These are phyloP conservation scores for Hordeum marinum DNA, from an alignment of 176 grass and related monocot species.

Conservation along the genomic window DNA sequence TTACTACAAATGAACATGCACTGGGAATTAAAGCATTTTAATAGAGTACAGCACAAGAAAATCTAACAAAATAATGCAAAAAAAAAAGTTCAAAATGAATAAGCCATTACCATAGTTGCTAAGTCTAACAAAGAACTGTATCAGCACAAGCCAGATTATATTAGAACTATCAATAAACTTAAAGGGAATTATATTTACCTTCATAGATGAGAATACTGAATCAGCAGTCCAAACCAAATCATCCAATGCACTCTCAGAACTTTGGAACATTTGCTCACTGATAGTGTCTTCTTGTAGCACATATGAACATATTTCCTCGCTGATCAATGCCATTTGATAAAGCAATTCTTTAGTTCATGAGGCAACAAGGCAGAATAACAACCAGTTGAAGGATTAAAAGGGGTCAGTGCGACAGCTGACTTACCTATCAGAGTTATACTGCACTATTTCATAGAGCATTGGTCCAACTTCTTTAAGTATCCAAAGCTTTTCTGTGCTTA, in stretches of 20 bases:
- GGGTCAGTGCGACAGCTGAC: conserved; percentile 26
- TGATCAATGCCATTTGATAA: conserved; percentile 20
- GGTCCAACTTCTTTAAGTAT: conserved; percentile 87
- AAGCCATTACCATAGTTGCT: not conserved
- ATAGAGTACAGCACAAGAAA: conserved; percentile 11
- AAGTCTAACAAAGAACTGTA: conserved; percentile 19
- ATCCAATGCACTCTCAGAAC: conserved; percentile 76
- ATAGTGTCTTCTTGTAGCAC: conserved; percentile 93
- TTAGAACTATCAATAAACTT: not conserved
- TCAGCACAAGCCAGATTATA: not conserved
- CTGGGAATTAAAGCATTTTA: not conserved
- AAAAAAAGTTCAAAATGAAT: conserved; percentile 2
- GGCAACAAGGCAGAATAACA: not conserved
- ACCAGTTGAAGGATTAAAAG: conserved; percentile 13
- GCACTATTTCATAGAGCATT: conserved; percentile 72
- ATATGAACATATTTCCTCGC: conserved; percentile 52
- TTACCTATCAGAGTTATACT: conserved; percentile 68
- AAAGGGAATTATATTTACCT: conserved; percentile 55
- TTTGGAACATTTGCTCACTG: conserved; percentile 87
- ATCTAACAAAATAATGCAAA: not conserved
- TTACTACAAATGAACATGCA: conserved; percentile 3
- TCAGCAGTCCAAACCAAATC: conserved; percentile 87
- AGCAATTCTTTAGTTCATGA: conserved; percentile 1
- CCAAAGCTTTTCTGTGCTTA: conserved; percentile 72
- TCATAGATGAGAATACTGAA: conserved; percentile 64